Base-by-base conservation (phyloP, 495 filamentous ascomycete genomes). In the Aspergillus nidulans region DNA sequence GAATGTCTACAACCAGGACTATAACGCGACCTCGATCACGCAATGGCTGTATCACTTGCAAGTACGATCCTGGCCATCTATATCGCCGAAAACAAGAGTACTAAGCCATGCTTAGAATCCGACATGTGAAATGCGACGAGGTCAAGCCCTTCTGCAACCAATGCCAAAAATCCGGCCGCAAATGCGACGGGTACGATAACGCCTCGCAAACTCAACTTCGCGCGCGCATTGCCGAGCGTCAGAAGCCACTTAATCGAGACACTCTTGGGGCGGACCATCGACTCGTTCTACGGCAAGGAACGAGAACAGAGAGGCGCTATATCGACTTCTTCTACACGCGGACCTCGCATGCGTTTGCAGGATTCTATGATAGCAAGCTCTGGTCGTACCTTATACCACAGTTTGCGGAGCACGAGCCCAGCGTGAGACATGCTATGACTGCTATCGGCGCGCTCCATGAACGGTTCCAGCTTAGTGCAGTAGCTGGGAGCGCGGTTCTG, bases 111-210 rank as follows among this genome's bases (percentile, higher is more conserved):
- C 19, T 46, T 30, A 85, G 82, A 58, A 75, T 74, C 53, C 75
- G 83, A 53, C 76, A 81, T 56, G 79, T 86, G 30, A 86, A 86
- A 68, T 86, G 83, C 69, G 83, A 81, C 68, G 83, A 86, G 63
- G 67, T 62, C 53, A 80, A 80, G 49, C 82, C 83, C 7, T 60
- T 67, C 15, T 86, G 82, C 56, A 63, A 63, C n/a, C 77, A 79
- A 36, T 86, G 62, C 39, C 16, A 52, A 24, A 25, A 25, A 4
- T 53, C 62, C 0, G 59, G 59, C 0, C 47, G 56, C 3, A 59
- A 48, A 19, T 64, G 62, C 40, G 62, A 64, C 18, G 61, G 57
- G 16, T 63, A 60, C 45, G 49, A 56, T 12, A 28, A 46, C 9
- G 57, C 52, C 26, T 53, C 42, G 5, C 53, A 55, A 26, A 28